Base-by-base conservation (phyloP, 257 asterid genomes). In the Pogostemon cablin region DNA sequence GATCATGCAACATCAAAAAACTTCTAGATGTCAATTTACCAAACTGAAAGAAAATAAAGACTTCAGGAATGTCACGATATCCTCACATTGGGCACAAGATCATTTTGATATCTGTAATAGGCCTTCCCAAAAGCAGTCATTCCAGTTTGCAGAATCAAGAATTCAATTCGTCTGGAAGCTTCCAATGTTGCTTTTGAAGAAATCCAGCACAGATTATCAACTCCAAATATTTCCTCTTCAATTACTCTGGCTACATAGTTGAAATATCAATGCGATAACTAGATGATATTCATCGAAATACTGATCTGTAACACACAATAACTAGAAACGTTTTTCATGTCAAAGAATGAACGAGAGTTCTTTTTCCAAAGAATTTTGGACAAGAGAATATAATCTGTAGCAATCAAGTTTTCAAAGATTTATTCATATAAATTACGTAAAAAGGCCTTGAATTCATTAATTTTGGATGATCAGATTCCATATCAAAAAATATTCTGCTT, bases 121-220 rank as follows among this genome's bases (percentile, higher is more conserved):
- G 96, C 90, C 81, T 91, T 93, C 76, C 99, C 99, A 2, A 93
- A 86, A 67, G 97, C 96, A 69, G 99, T 93, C 96, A 89, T 86
- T 81, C 99, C 99, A 9, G 97, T 89, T 85, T 85, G 96, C 78
- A 91, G 77, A 77, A 93, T 93, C 72, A 93, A 82, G 80, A 86
- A 83, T 67, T 91, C 97, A n/a, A 85, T 86, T 62, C 85, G 95
- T 79, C 87, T 83, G 44, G 97, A 88, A 77, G 98, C 95, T 82
- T 87, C 93, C 75, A 88, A 69, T 56, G 92, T 90, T 67, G 98
- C 82, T 80, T 90, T 93, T 57, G 97, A 87, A 60, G 98, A 93
- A 71, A 93, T 88, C 98, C 98, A 93, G 82, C 92, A 88, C 25
- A 93, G 72, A 81, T 86, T 90, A 76, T 89, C 96, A 70, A 86